Evolutionary conservation across 306 rosid genomes (phyloP), one percentile per base, ranked within the genome.

Genomic region (Pyrus communis): DNA sequence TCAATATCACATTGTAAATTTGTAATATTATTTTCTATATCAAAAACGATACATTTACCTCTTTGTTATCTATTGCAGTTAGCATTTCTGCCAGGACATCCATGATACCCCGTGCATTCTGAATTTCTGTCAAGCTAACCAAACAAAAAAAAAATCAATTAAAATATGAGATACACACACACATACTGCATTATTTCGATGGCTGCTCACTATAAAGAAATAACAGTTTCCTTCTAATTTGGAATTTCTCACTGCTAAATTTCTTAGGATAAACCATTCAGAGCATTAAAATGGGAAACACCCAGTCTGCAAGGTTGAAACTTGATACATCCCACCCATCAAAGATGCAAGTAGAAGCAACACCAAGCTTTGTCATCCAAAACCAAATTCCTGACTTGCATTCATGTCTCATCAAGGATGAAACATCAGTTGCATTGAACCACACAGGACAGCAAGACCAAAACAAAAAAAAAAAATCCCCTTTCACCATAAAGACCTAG

Each of bases 71-170:
- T 67, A 92, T 12, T 42, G 96, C 99, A 85, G 30, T 96, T 46
- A 92, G 93, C 98, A 96, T 96, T 82, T 96, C 99, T 11, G 93
- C 70, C 75, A 96, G 93, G 77, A 96, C 98, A 79, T 96, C 99
- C 98, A 92, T 87, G 75, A 96, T 89, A 67, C 98, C 98, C 61
- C 93, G 89, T 71, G 97, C 98, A 86, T 96, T 96, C 87, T 96
- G 99, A 84, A 96, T 86, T 92, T 96, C 99, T 5, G 93, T 71
- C 88, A 92, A 76, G 79, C 99, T 96, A 85, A 66, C 57, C 75
- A 80, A 45, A 83, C 46, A 76, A 80, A 45, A 83, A 83, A 17
- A 76, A 66, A 17, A 74, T 68, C 66, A 59, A 78, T 80, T 55
- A 51, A 76, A 88, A 30, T 31, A 77, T 10, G 13, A 70, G 6